Percentiles rank a stretch among this genome's conserved stretches.
These are phyloP conservation scores for Eucalyptus sideroxylon DNA, from an alignment of 345 rosid species.

Conservation along the genomic window DNA sequence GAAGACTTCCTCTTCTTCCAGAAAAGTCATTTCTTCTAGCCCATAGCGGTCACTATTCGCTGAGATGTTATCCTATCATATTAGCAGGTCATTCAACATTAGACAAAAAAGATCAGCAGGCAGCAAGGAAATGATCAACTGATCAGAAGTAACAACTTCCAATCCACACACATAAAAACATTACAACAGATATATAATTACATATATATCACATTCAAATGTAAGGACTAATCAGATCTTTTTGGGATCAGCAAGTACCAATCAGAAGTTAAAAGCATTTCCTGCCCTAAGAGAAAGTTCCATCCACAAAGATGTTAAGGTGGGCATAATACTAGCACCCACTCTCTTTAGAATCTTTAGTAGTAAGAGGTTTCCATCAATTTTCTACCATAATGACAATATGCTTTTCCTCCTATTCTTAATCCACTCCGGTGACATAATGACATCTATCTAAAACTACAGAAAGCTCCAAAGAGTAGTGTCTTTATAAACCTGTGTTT, in stretches of 20 bases:
- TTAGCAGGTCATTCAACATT: background rate
- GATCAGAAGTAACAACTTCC: background rate
- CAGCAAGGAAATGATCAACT: background rate
- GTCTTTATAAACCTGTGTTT: background rate
- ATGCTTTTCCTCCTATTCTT: background rate
- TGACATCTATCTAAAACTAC: background rate
- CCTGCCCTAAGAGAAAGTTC: background rate
- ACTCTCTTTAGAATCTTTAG: background rate
- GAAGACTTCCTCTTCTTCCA: conserved; percentile 69
- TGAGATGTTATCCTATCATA: background rate
- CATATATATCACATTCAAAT: background rate
- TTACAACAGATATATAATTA: background rate
- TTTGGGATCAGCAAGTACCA: background rate
- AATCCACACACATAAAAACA: background rate
- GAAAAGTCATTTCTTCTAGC: conserved; percentile 80
- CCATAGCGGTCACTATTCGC: conserved; percentile 31
- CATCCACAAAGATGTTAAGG: background rate
- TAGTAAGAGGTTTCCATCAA: background rate
- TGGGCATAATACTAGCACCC: background rate
- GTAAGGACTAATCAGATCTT: background rate
- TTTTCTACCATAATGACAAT: background rate
- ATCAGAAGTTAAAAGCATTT: background rate
- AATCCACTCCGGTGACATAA: background rate
- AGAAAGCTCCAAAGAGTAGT: background rate
- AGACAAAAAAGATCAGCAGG: background rate